Evolutionary conservation across 257 asterid species (phyloP), one percentile per base, ranked within the genome.

Genomic region (Ilex aquifolium): DNA sequence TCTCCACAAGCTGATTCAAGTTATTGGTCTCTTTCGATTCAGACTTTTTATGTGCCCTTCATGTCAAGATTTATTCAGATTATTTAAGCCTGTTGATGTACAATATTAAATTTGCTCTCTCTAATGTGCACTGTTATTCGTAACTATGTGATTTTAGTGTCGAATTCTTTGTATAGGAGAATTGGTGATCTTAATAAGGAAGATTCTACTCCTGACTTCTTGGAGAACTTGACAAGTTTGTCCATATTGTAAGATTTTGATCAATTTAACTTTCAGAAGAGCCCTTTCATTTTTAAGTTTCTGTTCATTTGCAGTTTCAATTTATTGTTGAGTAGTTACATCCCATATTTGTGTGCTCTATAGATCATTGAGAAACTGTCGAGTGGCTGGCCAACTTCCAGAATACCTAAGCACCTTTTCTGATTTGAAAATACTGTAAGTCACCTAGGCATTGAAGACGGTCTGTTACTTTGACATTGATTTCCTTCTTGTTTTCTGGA

Each of bases 341-440:
- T 36, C 5, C 40, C 15, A 32, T 48, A 1, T 36, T 36, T 2
- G 8, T 4, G 0, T 36, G 42, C 0, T 12, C 3, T 59, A 70
- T 72, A 85, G 92, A 80, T 82, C 87, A 32, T 69, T 85, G 77
- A 80, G 88, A 78, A 80, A 68, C 71, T 85, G 92, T 59, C 74
- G 63, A 59, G 68, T 85, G 13, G 36, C 66, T 57, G 85, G 85
- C 71, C 76, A 53, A 68, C 79, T 85, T 36, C 88, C 85, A 16
- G 73, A 76, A 49, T 66, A 56, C 39, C 64, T 85, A 11, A 71
- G 85, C 77, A 67, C 88, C 44, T 72, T 82, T 42, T n/a, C 84
- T 44, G 66, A 76, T 70, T 75, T 85, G 64, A 66, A 64, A 53
- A 50, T 64, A 70, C 46, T 85, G 88, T 80, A 70, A 81, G 86